Evolutionary conservation across 371 early-diverging fungal genomes (phyloP).

Genomic region (Mortierella sp.): DNA sequence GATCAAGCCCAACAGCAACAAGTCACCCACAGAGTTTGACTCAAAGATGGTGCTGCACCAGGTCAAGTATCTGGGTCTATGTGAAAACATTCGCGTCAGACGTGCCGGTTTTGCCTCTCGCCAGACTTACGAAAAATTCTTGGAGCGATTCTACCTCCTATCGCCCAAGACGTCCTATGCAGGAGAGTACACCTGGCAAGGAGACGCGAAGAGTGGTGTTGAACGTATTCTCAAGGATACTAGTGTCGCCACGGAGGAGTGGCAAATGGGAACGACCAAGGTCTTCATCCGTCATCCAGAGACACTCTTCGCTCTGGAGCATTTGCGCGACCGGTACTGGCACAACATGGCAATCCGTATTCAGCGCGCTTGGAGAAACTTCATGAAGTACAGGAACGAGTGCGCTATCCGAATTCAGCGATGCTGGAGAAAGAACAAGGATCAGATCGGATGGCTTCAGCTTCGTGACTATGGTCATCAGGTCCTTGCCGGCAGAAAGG

Average conservation of each 20-base stretch:
- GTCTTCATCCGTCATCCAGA: slow-evolving; percentile 97
- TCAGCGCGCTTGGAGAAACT: slow-evolving; percentile 91
- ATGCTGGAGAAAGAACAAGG: slow-evolving; percentile 90
- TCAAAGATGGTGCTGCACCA: slow-evolving; percentile 94
- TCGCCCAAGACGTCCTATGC: slow-evolving; percentile 87
- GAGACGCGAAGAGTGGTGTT: slow-evolving; percentile 78
- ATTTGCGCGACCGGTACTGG: slow-evolving; percentile 94
- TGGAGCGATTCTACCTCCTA: slow-evolving; percentile 83
- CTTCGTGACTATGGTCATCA: slow-evolving; percentile 94
- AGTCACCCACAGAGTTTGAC: slow-evolving; percentile 92
- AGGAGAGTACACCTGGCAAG: slow-evolving; percentile 89
- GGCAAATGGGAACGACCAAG: slow-evolving; percentile 96
- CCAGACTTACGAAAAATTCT: slow-evolving; percentile 91
- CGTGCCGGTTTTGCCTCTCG: slow-evolving; percentile 97
- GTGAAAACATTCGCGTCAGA: slow-evolving; percentile 97
- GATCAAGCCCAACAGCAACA: slow-evolving; percentile 98
- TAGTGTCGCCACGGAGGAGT: slow-evolving; percentile 88
- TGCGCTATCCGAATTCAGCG: slow-evolving; percentile 85
- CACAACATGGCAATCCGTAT: slow-evolving; percentile 96
- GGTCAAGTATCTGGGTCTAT: slow-evolving; percentile 94
- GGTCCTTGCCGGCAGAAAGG: slow-evolving; percentile 90
- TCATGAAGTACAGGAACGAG: slow-evolving; percentile 77
- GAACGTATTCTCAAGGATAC: slow-evolving; percentile 87
- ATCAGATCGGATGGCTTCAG: slow-evolving; percentile 89
- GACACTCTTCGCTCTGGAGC: slow-evolving; percentile 94